phyloP scores from a whole-genome alignment of 225 moss, liverwort and hornwort species.

The Pleurozium schreberi region DNA sequence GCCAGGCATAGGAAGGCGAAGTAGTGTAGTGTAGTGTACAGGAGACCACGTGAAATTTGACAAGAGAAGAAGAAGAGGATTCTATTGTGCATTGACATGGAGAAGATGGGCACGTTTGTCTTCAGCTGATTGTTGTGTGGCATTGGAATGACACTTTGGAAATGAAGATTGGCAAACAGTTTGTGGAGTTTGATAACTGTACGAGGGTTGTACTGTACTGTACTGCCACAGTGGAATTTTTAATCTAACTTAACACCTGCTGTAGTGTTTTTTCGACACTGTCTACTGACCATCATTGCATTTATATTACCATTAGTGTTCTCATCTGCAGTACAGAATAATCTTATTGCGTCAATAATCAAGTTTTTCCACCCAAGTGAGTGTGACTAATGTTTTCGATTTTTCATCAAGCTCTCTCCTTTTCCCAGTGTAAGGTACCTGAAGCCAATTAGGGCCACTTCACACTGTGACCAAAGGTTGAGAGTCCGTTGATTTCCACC shows the following conservation, averaged over 20 bases:
- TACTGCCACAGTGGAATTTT: neutral
- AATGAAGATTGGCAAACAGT: neutral
- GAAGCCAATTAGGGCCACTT: no score
- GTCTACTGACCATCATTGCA: neutral
- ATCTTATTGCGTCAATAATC: neutral
- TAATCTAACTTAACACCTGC: no score
- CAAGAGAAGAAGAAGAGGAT: neutral
- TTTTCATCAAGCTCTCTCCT: neutral
- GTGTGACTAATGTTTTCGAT: neutral
- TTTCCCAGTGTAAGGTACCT: neutral
- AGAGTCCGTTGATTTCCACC: no score
- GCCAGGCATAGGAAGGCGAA: slow-evolving; percentile 10
- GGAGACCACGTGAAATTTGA: neutral
- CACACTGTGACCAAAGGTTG: no score
- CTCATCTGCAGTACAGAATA: neutral
- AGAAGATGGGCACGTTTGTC: neutral
- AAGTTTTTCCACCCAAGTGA: neutral
- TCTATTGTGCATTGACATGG: neutral
- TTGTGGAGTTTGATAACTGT: neutral
- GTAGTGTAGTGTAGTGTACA: slow-evolving; percentile 27
- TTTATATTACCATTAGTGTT: neutral
- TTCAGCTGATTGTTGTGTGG: neutral
- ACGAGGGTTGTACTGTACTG: neutral
- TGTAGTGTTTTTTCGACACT: neutral
- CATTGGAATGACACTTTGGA: neutral